These are phyloP conservation scores for Aspergillus affinis DNA, from an alignment of 495 filamentous ascomycete species.

Conservation along the genomic window DNA sequence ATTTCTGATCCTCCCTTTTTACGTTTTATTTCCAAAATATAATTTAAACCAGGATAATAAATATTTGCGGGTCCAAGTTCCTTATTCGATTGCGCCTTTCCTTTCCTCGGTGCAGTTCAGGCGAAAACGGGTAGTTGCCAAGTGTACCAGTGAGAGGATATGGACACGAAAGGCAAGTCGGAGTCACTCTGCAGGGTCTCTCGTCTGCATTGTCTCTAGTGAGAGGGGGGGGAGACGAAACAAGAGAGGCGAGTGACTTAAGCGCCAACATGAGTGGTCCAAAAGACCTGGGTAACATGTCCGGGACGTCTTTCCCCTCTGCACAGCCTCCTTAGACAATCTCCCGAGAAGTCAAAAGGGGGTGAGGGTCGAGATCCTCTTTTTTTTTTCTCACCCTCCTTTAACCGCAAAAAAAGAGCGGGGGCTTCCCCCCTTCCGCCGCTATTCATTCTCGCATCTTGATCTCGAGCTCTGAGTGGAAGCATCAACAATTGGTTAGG, in stretches of 20 bases:
- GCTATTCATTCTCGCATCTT: not conserved
- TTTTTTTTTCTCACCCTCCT: slow-evolving; percentile 1
- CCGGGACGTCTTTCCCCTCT: not conserved
- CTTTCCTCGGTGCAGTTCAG: not conserved
- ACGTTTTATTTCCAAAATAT: slow-evolving; percentile 1
- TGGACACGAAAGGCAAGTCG: not conserved
- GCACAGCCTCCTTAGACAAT: slow-evolving; percentile 13
- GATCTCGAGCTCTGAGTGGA: not conserved
- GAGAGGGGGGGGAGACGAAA: not conserved
- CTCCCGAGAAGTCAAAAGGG: slow-evolving; percentile 6
- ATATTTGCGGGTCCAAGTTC: not conserved
- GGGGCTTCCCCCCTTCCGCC: not conserved
- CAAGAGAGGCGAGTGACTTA: not conserved
- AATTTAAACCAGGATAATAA: not conserved
- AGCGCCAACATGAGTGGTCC: slow-evolving; percentile 5
- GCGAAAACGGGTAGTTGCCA: not conserved
- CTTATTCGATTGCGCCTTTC: not conserved
- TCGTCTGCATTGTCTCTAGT: not conserved
- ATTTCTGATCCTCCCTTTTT: not conserved
- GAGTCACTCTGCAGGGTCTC: not conserved
- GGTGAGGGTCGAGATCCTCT: slow-evolving; percentile 3
- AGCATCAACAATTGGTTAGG: not conserved
- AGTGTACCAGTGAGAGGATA: not conserved
- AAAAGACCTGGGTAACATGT: slow-evolving; percentile 1
- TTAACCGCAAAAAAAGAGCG: not conserved